Base-by-base conservation (phyloP, 352 stramenopile species). In the Lagenidium giganteum region DNA sequence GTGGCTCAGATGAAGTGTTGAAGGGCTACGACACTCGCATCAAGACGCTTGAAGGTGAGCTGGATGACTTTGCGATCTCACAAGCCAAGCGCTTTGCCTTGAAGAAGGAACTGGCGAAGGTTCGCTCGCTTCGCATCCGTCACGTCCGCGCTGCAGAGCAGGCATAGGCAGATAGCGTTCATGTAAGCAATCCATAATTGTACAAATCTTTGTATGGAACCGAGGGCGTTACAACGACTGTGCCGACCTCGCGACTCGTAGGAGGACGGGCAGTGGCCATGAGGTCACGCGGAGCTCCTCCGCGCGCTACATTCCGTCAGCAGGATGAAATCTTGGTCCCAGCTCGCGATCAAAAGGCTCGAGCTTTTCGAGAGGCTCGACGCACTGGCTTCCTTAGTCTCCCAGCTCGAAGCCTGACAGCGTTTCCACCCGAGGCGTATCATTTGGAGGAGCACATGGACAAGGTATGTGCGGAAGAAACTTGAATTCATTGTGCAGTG, bases 71-170 rank as follows among this genome's bases (percentile, higher is more conserved):
- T 29, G 61, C 69, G n/a, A 45, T 89, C n/a, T 74, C 68, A 7
- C 67, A 74, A 24, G 64, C 79, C 7, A 89, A 86, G 43, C 62
- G 61, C 7, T 86, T 77, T 61, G 73, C 74, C 1, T 20, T 92
- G 18, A 92, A 92, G 60, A 92, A 92, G 30, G 74, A 92, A 14
- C 51, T 92, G 31, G 76, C 76, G 16, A 87, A 83, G 67, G 68
- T 77, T 25, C 75, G 75, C 13, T 87, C 75, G 13, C 55, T 70
- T 12, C 72, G 70, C 36, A 86, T 86, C 50, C 75, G 75, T 22
- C 66, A 84, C 29, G 43, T 87, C 29, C 75, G 75, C 16, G n/a
- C 45, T 8, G 42, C 40, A 14, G 27, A 22, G 8, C 42, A 48
- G 12, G 42, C 50, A 21, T 51, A 42, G 21, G 8, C 27, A 25